Base-by-base conservation (phyloP, 2,329 filamentous ascomycete species). In the Phyllosticta citriasiana region DNA sequence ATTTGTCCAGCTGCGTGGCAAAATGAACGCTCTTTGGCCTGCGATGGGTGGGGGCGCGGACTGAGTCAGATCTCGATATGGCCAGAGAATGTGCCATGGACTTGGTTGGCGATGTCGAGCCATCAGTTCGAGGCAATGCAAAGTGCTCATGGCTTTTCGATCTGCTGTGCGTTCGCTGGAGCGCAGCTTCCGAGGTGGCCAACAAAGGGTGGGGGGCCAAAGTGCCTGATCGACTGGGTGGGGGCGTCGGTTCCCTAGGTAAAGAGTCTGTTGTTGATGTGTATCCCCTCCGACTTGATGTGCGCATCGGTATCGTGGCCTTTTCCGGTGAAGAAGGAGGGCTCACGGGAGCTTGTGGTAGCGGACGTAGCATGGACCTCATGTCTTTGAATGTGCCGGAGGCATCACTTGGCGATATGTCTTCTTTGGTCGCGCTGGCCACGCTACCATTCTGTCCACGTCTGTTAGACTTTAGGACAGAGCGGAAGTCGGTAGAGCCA, bases 391-490 rank as follows among this genome's bases (percentile, higher is more conserved):
- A 92, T 64, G 87, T 79, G 66, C 83, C 85, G 35, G 85, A 84
- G n/a, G 84, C 79, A 64, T 74, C 72, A 8, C 70, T 66, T 14
- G 60, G 66, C 54, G 70, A 78, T 72, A 70, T 77, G 72, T 79
- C 76, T 70, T 80, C 73, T 74, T 78, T 58, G 9, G 55, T 22
- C n/a, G 52, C 22, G 25, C 33, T 10, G 53, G 79, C 79, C 63
- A 81, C 80, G 62, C 82, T 82, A 78, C 94, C 89, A 75, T 89
- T 93, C 73, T 86, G 82, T 63, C 88, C 88, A 71, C 90, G 84
- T 73, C 85, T 88, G 70, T 93, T 89, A 56, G 81, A 80, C 57
- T 72, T 66, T 58, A 72, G 70, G 30, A 70, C 71, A 62, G 75
- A 66, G 27, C 68, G 69, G 61, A 84, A 83, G 54, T 78, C 79